Evolutionary conservation across 169 alveolate species (phyloP), one percentile per base, ranked within the genome.

Genomic region (Eimeria tenella): DNA sequence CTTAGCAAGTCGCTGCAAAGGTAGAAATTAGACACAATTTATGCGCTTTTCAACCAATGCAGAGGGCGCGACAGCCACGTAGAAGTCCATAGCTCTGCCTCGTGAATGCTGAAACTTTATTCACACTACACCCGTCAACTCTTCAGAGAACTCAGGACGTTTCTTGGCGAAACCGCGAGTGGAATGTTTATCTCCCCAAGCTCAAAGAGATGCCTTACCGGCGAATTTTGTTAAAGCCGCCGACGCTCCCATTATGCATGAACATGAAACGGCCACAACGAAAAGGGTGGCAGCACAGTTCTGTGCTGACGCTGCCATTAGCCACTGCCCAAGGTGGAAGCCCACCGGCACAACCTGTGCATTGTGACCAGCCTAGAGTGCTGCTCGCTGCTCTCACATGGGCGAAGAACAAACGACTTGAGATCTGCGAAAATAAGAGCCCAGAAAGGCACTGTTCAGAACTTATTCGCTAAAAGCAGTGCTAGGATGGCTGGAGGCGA

Each of bases 321-420:
- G 81, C 86, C 11, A 81, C 65, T 53, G 94, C 89, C 94, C 94
- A 90, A 15, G 75, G 56, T 31, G 94, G 94, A 25, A 84, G 79
- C 17, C 79, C 92, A 63, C 92, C 92, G 53, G 9, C 60, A 63
- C 77, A 74, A 4, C 87, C 50, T 11, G 88, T 4, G 70, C 94
- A 68, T 9, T 77, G 81, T 71, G 88, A 31, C 42, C 4, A 60
- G 53, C 84, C 86, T 58, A 90, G 62, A 31, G 73, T 90, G 73
- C 82, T 90, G 84, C 94, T 90, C 83, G 94, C 95, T 23, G 95
- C 95, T 5, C 95, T 65, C 60, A 93, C 93, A 68, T 93, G 95
- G 49, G 95, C 95, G 73, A 93, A 93, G 21, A 93, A 58, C 73
- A 93, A 74, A 6, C 88, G 95, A 63, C 95, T 92, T 11, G 91